Percentiles rank a stretch among this genome's conserved stretches.
These are phyloP conservation scores for Yamadazyma scolyti DNA, from an alignment of 805 yeast species.

Conservation along the genomic window DNA sequence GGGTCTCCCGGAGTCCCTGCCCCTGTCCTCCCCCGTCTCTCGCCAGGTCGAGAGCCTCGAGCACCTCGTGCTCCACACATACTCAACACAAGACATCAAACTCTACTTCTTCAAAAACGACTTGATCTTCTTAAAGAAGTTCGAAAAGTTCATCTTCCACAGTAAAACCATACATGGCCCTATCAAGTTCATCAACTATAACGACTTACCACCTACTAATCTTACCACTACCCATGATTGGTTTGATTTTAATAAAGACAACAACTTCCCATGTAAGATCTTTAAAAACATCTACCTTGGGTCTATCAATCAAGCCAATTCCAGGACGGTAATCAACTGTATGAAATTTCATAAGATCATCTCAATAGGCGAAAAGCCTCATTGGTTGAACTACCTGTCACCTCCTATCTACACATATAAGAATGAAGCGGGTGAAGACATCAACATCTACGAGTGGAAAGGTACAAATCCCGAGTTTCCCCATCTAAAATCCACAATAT, in stretches of 20 bases:
- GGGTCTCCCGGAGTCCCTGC: too few species aligned
- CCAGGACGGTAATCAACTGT: constrained; percentile 22
- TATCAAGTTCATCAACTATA: constrained; percentile 10
- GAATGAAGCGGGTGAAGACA: constrained; percentile 11
- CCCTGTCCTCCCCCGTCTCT: too few species aligned
- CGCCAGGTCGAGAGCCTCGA: constrained; percentile 14
- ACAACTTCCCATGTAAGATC: constrained; percentile 34
- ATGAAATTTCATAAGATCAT: constrained; percentile 22
- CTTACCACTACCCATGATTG: constrained; percentile 19
- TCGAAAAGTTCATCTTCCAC: constrained; percentile 25
- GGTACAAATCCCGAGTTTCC: constrained; percentile 9
- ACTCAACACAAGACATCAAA: constrained; percentile 13
- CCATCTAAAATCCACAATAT: constrained; percentile 15
- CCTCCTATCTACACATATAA: constrained; percentile 18
- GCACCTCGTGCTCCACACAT: constrained; percentile 20
- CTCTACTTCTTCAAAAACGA: constrained; percentile 29
- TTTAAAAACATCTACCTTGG: constrained; percentile 28
- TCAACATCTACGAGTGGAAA: constrained; percentile 11
- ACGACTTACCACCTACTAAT: constrained; percentile 1
- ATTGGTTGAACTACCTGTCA: constrained; percentile 19
- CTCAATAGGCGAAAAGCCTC: constrained; percentile 35
- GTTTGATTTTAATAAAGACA: constrained; percentile 27
- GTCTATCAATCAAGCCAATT: constrained; percentile 30
- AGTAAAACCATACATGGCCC: constrained; percentile 3
- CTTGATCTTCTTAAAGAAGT: constrained; percentile 22